Percentiles rank a stretch among this genome's conserved stretches.
phyloP scores from a whole-genome alignment of 768 basidiomycete species.

The Boletus tylopilopsis region DNA sequence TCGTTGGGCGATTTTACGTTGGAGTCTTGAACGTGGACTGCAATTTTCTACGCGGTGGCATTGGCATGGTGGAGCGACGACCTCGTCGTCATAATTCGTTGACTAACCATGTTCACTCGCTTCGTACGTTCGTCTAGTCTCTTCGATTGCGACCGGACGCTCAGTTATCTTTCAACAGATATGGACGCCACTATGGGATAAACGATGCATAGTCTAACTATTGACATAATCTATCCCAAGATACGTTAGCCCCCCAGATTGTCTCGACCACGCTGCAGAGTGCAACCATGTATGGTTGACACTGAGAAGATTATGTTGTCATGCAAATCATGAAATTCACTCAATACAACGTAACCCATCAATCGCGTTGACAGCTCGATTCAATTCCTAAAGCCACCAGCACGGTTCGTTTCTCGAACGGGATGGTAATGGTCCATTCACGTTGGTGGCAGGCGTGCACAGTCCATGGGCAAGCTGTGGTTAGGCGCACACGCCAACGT shows the following conservation, averaged over 20 bases:
- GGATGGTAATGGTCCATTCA: not conserved
- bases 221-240: constrained; percentile 1
- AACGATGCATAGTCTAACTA: not conserved
- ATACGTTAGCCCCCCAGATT: not conserved
- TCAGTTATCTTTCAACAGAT: not conserved
- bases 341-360: not conserved
- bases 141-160: not conserved
- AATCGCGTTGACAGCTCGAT: not conserved
- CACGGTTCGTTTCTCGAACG: constrained; percentile 7
- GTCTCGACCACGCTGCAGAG: not conserved
- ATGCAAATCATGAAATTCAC: constrained; percentile 3
- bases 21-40: too few relatives aligned
- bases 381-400: not conserved
- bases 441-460: not conserved
- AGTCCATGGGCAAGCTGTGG: constrained; percentile 6
- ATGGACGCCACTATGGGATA: not conserved
- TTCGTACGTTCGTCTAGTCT: not conserved
- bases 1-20: not conserved
- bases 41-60: too few relatives aligned
- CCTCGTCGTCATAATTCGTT: too few relatives aligned
- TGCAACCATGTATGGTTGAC: not conserved
- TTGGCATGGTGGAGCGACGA: too few relatives aligned
- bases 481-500: constrained; percentile 12
- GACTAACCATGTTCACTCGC: not conserved
- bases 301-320: not conserved